Conservation (phyloP, 768 basidiomycete genomes). For the Termitomyces sp. region DNA sequence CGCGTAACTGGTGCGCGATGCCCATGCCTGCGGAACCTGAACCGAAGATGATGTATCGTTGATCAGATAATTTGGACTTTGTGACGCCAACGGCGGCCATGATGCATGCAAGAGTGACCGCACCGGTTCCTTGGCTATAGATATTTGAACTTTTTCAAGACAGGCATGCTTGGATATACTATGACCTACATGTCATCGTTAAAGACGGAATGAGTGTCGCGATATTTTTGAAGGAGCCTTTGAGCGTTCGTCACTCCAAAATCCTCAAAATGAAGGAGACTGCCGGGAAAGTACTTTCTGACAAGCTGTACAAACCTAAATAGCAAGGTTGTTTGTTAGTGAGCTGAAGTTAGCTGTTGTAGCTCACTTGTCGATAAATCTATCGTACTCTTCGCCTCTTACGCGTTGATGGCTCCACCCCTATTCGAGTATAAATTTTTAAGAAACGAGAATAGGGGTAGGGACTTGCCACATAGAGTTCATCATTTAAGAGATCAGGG, state of each 20-base stretch:
- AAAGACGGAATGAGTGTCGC: constrained; percentile 62
- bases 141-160: background rate
- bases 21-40: constrained; percentile 82
- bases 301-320: constrained; percentile 71
- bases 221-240: constrained; percentile 57
- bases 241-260: constrained; percentile 79
- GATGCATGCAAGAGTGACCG: constrained; percentile 65
- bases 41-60: constrained; percentile 75
- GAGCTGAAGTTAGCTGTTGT: background rate
- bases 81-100: constrained; percentile 69
- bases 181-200: constrained; percentile 75
- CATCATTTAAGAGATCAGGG: constrained; percentile 52
- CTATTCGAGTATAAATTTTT: constrained; percentile 25
- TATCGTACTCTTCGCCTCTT: constrained; percentile 68
- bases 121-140: constrained; percentile 67
- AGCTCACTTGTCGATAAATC: constrained; percentile 67
- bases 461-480: constrained; percentile 59
- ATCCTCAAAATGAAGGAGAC: constrained; percentile 81
- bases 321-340: background rate
- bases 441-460: background rate
- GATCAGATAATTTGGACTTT: constrained; percentile 58
- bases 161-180: background rate
- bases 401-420: constrained; percentile 72
- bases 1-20: constrained; percentile 69
- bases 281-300: constrained; percentile 60